Evolutionary conservation across 305 asterid species (phyloP).

Genomic region (Fraxinus baroniana): DNA sequence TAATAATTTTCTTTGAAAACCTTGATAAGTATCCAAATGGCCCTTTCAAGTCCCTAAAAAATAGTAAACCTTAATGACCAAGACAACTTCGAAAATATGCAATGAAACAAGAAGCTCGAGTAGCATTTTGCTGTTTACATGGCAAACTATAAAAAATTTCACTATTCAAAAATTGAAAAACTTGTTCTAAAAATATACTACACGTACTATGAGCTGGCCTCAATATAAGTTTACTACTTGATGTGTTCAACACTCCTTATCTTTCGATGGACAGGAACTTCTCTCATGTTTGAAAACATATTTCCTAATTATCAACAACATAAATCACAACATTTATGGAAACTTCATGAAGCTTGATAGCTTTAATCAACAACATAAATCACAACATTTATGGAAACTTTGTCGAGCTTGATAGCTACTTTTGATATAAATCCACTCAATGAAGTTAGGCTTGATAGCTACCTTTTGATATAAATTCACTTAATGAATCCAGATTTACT

Average conservation of each 20-base stretch:
- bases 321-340: too few species aligned
- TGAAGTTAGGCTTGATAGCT: too few species aligned
- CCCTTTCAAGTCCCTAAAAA: neutral
- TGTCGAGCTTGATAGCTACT: too few species aligned
- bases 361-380: neutral
- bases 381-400: too few species aligned
- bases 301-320: neutral
- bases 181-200: too few species aligned
- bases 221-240: too few species aligned
- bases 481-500: neutral
- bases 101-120: neutral
- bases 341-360: too few species aligned
- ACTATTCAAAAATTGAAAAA: too few species aligned
- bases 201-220: neutral
- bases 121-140: neutral
- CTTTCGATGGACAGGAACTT: too few species aligned
- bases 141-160: neutral
- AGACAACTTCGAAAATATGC: neutral
- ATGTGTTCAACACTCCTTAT: too few species aligned
- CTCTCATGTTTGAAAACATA: too few species aligned
- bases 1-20: neutral
- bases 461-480: neutral
- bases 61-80: neutral
- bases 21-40: neutral
- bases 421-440: too few species aligned